Evolutionary conservation across 2,329 filamentous ascomycete species (phyloP).

Genomic region (Xylaria sp.): DNA sequence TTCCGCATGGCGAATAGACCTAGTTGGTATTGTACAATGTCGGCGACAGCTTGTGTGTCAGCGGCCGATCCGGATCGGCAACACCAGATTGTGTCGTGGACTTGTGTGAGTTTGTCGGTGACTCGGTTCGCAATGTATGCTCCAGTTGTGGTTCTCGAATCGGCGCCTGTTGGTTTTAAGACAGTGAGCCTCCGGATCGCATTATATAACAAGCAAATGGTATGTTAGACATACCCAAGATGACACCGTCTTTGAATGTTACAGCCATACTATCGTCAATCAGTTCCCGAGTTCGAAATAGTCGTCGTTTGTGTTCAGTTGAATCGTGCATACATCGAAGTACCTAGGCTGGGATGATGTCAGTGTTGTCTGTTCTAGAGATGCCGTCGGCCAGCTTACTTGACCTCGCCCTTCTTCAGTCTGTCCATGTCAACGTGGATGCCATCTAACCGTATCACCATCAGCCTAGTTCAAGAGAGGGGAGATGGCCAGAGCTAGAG

Average conservation of each 20-base stretch:
- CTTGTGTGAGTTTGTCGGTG: constrained; percentile 98
- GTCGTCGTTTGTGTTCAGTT: neutral
- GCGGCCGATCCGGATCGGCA: constrained; percentile 97
- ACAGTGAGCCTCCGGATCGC: constrained; percentile 20
- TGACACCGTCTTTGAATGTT: constrained; percentile 98
- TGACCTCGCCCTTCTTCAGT: constrained; percentile 98
- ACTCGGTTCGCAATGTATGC: constrained; percentile 99
- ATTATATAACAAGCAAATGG: neutral
- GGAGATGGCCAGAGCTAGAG: constrained; percentile 29
- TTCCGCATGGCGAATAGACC: constrained; percentile 91
- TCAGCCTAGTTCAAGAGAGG: constrained; percentile 35
- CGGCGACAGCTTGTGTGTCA: constrained; percentile 96
- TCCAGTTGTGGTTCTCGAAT: constrained; percentile 96
- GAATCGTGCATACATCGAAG: constrained; percentile 78
- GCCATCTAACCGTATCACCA: constrained; percentile 70
- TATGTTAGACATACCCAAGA: constrained; percentile 66
- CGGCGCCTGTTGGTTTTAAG: constrained; percentile 66
- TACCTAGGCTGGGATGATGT: constrained; percentile 73
- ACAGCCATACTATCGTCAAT: constrained; percentile 81
- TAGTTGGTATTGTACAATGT: constrained; percentile 97
- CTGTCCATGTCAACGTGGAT: constrained; percentile 99
- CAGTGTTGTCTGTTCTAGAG: constrained; percentile 40
- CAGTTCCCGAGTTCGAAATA: constrained; percentile 21
- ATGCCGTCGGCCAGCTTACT: constrained; percentile 64
- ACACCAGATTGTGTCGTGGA: constrained; percentile 99